phyloP scores from a whole-genome alignment of 192 early-diverging fungal genomes.

The Podila epigama region DNA sequence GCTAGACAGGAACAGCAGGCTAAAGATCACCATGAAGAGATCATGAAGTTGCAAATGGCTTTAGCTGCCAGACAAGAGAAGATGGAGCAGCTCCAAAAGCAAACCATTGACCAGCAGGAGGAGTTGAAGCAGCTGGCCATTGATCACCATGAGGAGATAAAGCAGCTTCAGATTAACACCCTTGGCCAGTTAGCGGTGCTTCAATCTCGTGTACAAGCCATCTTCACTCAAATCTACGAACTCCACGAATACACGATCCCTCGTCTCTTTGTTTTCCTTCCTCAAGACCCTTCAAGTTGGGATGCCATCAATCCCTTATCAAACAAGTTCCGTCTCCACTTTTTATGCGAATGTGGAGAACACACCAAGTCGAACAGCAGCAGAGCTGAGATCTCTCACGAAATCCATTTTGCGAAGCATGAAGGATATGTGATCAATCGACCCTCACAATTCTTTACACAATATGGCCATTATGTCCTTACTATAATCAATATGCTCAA shows the following conservation, averaged over 20 bases:
- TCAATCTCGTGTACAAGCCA: constrained; percentile 12
- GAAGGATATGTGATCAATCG: constrained; percentile 20
- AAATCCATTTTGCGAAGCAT: constrained; percentile 25
- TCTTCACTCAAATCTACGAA: constrained; percentile 23
- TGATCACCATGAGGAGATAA: constrained; percentile 9
- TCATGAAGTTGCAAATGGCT: neutral
- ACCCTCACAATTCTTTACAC: constrained; percentile 18
- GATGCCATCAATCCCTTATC: constrained; percentile 3
- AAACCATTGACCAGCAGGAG: neutral
- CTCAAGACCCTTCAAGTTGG: neutral
- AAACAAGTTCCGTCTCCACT: constrained; percentile 16
- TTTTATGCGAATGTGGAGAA: constrained; percentile 28
- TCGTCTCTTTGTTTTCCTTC: constrained; percentile 22
- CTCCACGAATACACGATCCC: constrained; percentile 31
- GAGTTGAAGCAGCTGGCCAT: constrained; percentile 2
- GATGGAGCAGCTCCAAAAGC: neutral
- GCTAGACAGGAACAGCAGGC: too few relatives aligned
- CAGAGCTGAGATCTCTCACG: neutral
- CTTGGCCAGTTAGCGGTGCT: constrained; percentile 7
- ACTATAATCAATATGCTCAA: constrained; percentile 20
- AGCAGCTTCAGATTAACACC: constrained; percentile 5
- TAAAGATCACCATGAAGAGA: neutral
- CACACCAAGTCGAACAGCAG: constrained; percentile 6
- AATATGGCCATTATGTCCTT: constrained; percentile 8
- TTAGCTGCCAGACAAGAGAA: constrained; percentile 1